Evolutionary conservation across 1,284 basidiomycete species (phyloP).

Genomic region (Boletus sp.): DNA sequence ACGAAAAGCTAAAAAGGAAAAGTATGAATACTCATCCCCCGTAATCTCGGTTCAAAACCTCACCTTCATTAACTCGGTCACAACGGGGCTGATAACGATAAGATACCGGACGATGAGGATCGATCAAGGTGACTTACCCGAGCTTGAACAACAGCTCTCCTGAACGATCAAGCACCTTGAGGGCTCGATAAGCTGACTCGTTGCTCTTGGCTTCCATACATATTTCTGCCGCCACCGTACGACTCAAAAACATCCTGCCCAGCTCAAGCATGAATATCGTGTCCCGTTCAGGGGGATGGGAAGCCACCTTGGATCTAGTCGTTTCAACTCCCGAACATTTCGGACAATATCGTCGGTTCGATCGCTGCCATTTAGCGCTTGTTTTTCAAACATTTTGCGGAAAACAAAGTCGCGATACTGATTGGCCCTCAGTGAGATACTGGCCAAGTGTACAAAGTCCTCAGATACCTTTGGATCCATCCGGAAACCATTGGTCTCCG

Average conservation of each 20-base stretch:
- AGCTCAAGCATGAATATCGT: conserved; percentile 10
- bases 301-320: conserved; percentile 56
- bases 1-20: conserved; percentile 54
- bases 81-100: conserved; percentile 41
- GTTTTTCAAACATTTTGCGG: conserved; percentile 74
- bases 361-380: conserved; percentile 44
- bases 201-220: conserved; percentile 74
- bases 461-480: conserved; percentile 64
- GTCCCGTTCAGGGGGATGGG: conserved; percentile 3
- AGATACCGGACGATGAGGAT: conserved; percentile 8
- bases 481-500: conserved; percentile 64
- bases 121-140: conserved; percentile 38
- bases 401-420: conserved; percentile 79
- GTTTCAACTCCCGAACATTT: conserved; percentile 64
- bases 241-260: conserved; percentile 69
- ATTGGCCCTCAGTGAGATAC: conserved; percentile 15
- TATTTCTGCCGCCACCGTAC: conserved; percentile 73
- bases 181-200: conserved; percentile 58
- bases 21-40: conserved; percentile 10
- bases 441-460: conserved; percentile 4
- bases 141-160: conserved; percentile 60
- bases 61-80: conserved; percentile 62
- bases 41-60: conserved; percentile 3
- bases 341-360: conserved; percentile 58
- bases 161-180: conserved; percentile 59